Evolutionary conservation across 768 basidiomycete genomes (phyloP).

Genomic region (Sporobolomyces pararoseus): DNA sequence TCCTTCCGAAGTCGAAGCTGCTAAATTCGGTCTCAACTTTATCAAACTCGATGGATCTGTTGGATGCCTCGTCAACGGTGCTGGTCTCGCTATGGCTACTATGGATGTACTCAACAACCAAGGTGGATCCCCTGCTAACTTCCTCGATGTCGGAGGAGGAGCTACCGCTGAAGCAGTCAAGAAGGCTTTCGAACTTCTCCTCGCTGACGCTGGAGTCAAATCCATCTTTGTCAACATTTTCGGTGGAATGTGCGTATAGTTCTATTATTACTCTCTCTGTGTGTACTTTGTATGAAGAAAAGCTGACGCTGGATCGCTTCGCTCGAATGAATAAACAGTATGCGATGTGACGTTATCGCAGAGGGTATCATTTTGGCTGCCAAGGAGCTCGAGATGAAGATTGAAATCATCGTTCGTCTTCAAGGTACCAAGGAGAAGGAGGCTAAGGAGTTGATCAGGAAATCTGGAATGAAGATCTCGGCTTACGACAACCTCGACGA

Average conservation of each 20-base stretch:
- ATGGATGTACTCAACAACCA: conserved; percentile 98
- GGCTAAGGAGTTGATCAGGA: conserved; percentile 65
- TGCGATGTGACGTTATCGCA: conserved; percentile 98
- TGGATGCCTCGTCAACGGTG: conserved; percentile 97
- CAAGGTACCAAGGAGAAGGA: conserved; percentile 96
- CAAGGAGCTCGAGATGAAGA: conserved; percentile 74
- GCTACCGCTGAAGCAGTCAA: conserved; percentile 99
- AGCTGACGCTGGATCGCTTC: neutral
- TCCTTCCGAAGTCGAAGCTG: conserved; percentile 94
- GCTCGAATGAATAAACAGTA: conserved; percentile 71
- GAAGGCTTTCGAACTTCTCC: conserved; percentile 95
- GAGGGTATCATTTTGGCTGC: conserved; percentile 98
- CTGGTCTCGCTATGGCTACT: conserved; percentile 98
- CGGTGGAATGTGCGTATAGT: conserved; percentile 60
- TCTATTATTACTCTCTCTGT: neutral
- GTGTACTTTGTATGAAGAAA: neutral
- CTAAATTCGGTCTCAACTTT: conserved; percentile 92
- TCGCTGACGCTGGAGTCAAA: conserved; percentile 86
- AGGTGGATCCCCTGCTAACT: conserved; percentile 96
- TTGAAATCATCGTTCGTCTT: conserved; percentile 87
- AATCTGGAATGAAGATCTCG: conserved; percentile 61
- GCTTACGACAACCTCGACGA: conserved; percentile 90
- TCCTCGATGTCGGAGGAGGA: conserved; percentile 95
- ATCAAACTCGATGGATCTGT: conserved; percentile 98
- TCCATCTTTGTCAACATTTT: conserved; percentile 99